phyloP scores from a whole-genome alignment of 768 basidiomycete genomes.

The Coprinopsis cinerea region DNA sequence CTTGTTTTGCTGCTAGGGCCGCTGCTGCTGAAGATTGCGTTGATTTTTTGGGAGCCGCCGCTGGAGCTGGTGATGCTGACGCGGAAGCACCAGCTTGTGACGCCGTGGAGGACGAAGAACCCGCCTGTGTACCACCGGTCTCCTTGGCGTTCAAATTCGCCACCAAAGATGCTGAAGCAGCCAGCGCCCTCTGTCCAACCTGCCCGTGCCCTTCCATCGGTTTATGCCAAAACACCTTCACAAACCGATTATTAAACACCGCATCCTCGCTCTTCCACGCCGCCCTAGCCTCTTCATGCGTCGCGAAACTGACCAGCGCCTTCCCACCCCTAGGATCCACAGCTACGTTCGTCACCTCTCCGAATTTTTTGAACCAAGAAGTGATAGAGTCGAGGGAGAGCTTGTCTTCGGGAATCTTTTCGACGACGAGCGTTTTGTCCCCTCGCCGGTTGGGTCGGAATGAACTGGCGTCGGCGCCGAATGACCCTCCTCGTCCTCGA shows the following conservation, averaged over 20 bases:
- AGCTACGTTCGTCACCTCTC: constrained; percentile 87
- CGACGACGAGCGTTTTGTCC: constrained; percentile 84
- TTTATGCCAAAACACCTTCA: constrained; percentile 93
- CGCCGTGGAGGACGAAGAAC: constrained; percentile 16
- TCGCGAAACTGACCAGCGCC: constrained; percentile 83
- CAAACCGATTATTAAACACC: constrained; percentile 92
- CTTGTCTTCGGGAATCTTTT: constrained; percentile 87
- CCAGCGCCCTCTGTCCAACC: constrained; percentile 69
- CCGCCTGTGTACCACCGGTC: constrained; percentile 10
- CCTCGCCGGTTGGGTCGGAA: constrained; percentile 64
- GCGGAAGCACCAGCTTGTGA: constrained; percentile 14
- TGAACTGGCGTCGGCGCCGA: constrained; percentile 56
- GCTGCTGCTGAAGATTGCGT: constrained; percentile 27
- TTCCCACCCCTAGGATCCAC: constrained; percentile 71
- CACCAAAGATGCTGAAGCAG: constrained; percentile 72
- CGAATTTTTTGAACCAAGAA: constrained; percentile 88
- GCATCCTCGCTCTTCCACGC: constrained; percentile 94
- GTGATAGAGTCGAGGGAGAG: constrained; percentile 74
- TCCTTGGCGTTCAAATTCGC: constrained; percentile 51
- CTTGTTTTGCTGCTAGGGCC: constrained; percentile 68
- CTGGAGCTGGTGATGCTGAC: not conserved
- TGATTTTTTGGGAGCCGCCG: constrained; percentile 17
- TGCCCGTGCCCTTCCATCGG: constrained; percentile 90
- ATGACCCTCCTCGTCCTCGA: constrained; percentile 50
- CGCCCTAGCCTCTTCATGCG: constrained; percentile 75